A percentile compares a stretch with the other conserved stretches of the same genome.
These are phyloP conservation scores for Yarrowia hollandica DNA, from an alignment of 805 yeast species.

Conservation along the genomic window DNA sequence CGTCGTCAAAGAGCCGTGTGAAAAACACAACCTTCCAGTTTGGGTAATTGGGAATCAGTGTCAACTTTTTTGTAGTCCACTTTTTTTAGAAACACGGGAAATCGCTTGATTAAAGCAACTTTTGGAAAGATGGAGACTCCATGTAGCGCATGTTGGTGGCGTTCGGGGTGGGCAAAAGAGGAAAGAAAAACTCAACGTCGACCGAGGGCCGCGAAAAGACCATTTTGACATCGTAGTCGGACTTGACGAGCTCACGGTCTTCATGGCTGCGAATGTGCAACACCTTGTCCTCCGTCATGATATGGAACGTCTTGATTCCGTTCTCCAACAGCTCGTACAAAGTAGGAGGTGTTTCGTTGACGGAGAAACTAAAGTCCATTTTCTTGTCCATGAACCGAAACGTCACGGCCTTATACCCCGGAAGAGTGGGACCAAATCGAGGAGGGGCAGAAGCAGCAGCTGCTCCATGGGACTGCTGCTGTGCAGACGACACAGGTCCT, in stretches of 20 bases:
- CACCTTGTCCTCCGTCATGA: conserved; percentile 43
- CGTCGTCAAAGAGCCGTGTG: no score
- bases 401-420: conserved; percentile 37
- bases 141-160: background rate
- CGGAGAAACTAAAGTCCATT: conserved; percentile 63
- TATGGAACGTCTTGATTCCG: conserved; percentile 70
- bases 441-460: background rate
- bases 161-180: conserved; percentile 10
- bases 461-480: background rate
- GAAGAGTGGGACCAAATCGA: conserved; percentile 10
- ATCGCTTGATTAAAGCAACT: background rate
- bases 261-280: conserved; percentile 34
- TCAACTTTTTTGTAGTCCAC: no score
- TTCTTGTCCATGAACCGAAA: conserved; percentile 37
- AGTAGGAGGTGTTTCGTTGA: conserved; percentile 77
- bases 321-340: conserved; percentile 74
- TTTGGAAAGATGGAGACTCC: conserved; percentile 25
- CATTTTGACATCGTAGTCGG: conserved; percentile 20
- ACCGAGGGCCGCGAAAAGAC: conserved; percentile 12
- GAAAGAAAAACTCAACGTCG: conserved; percentile 27
- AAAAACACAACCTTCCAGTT: no score
- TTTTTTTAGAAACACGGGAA: background rate
- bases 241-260: conserved; percentile 23
- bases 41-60: no score
- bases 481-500: no score